phyloP scores from a whole-genome alignment of 306 rosid genomes.

The Abrus pulchellus region DNA sequence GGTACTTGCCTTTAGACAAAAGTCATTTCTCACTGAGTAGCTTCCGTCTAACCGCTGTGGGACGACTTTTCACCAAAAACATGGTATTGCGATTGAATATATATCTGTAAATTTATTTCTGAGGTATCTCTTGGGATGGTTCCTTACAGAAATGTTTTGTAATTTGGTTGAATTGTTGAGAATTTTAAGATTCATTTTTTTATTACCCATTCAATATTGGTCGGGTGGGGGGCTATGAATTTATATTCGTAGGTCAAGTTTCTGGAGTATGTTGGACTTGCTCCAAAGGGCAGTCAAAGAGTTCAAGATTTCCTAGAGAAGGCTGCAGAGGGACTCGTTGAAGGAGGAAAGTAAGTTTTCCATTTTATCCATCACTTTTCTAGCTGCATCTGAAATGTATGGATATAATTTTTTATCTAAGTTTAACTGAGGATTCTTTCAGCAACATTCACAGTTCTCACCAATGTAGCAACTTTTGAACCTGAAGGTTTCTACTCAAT shows the following conservation, averaged over 20 bases:
- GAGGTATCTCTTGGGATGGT: slow-evolving; percentile 17
- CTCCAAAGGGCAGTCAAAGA: slow-evolving; percentile 93
- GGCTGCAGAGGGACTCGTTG: slow-evolving; percentile 95
- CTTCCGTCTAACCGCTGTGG: slow-evolving; percentile 86
- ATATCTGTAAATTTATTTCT: slow-evolving; percentile 22
- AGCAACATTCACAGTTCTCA: not conserved
- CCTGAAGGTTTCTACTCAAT: not conserved
- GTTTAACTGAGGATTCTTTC: not conserved
- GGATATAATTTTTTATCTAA: not conserved
- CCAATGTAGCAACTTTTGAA: not conserved
- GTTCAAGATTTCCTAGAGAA: slow-evolving; percentile 92
- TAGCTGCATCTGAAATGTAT: not conserved
- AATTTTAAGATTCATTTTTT: slow-evolving; percentile 4
- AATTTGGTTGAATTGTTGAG: slow-evolving; percentile 11
- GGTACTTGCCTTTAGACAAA: slow-evolving; percentile 96
- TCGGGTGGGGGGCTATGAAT: slow-evolving; percentile 32
- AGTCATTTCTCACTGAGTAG: slow-evolving; percentile 88
- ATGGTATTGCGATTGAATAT: slow-evolving; percentile 63
- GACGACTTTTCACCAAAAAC: slow-evolving; percentile 85
- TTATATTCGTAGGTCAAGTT: slow-evolving; percentile 71
- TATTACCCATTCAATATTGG: slow-evolving; percentile 15
- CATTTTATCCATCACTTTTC: slow-evolving; percentile 27
- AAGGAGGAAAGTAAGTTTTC: slow-evolving; percentile 96
- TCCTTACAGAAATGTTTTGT: slow-evolving; percentile 18
- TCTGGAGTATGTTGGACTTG: slow-evolving; percentile 77